These are phyloP conservation scores for Phylloporus sp. DNA, from an alignment of 768 basidiomycete species.

Conservation along the genomic window DNA sequence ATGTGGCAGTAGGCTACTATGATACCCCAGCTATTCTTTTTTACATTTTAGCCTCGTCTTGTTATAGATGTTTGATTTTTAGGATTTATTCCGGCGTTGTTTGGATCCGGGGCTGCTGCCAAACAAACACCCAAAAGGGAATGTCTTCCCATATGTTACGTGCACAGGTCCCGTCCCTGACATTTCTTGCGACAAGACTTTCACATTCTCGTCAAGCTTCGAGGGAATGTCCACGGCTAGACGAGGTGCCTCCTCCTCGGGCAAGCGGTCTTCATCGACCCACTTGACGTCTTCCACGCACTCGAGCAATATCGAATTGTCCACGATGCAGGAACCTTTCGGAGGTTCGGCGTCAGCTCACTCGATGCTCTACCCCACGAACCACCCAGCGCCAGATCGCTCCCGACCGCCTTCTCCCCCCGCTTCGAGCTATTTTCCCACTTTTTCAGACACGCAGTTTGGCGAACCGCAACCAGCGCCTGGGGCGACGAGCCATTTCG, in stretches of 20 bases:
- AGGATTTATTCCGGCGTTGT: conserved; percentile 8
- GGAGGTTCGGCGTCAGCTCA: conserved; percentile 23
- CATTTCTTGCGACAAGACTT: background rate
- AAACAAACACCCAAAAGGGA: conserved; percentile 17
- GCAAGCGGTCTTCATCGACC: conserved; percentile 17
- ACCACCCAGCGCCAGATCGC: conserved; percentile 13
- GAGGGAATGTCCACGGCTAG: conserved; percentile 26
- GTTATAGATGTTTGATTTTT: background rate
- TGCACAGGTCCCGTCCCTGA: background rate
- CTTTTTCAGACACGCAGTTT: conserved; percentile 44
- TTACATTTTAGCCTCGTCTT: background rate
- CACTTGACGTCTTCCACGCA: conserved; percentile 8
- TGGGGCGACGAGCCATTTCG: conserved; percentile 69
- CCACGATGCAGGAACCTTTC: conserved; percentile 12
- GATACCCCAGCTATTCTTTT: conserved; percentile 11
- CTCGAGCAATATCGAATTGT: conserved; percentile 15
- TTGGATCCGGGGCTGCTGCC: conserved; percentile 8
- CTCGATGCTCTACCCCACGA: conserved; percentile 12
- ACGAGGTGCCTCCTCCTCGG: conserved; percentile 12
- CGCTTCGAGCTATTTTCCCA: conserved; percentile 74
- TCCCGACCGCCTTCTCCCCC: conserved; percentile 55
- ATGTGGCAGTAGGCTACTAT: background rate
- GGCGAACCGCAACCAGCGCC: conserved; percentile 54
- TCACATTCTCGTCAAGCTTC: background rate
- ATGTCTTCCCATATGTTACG: conserved; percentile 10